Base-by-base conservation (phyloP, 1,284 basidiomycete genomes). In the Leucoagaricus sp. region DNA sequence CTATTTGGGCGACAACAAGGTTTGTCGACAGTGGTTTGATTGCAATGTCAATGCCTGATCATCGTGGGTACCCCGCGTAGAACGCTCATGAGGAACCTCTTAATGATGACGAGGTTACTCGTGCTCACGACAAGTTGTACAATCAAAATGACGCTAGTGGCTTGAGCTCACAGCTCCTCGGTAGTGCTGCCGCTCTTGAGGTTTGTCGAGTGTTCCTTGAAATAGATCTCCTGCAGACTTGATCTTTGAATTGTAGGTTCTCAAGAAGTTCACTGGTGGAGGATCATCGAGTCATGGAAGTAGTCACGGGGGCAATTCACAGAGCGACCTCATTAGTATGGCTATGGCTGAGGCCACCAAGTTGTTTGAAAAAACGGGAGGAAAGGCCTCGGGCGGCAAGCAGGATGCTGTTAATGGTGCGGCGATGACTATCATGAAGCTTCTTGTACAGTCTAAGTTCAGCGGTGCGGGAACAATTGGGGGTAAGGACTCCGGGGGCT, bases 361-460 rank as follows among this genome's bases (percentile, higher is more conserved):
- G 68, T 73, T 93, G 51, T 89, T 94, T 62, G 88, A 91, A 65
- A 74, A 81, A 63, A 80, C 82, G 31, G 84, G 83, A 15, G 87
- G 88, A n/a, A 73, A 77, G 8, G 74, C 84, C 0, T 77, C 82
- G 19, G 88, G 87, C 13, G 81, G 82, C 67, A 93, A 94, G 73
- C 90, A 93, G 65, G 89, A 91, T 65, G 87, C 86, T 4, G 83
- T 94, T 65, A 91, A 89, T 63, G 81, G 87, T 13, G 93, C 92
- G 45, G 91, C 87, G 3, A 86, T 87, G 83, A 93, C 88, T 1
- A 83, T 91, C 57, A 86, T 93, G 83, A 94, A 94, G 73, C 75
- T 94, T 10, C 66, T 88, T 58, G 83, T 86, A 53, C 82, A 89
- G 68, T 83, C 81, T 44, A 87, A 89, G 72, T 76, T 89, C 59